phyloP scores from a whole-genome alignment of 768 basidiomycete species.

The Polyporus arcularius region DNA sequence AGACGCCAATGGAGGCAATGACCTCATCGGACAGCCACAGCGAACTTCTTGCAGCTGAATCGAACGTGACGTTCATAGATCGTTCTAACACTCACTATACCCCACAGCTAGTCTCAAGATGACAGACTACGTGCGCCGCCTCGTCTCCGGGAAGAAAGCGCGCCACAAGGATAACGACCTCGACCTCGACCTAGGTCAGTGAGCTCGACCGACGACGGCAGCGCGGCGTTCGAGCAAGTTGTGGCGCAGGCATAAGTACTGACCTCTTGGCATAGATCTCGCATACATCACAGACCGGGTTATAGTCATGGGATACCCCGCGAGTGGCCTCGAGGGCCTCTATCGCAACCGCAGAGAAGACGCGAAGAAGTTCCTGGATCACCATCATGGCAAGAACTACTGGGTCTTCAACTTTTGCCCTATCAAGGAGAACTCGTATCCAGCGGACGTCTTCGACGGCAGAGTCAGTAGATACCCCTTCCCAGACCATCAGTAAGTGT shows the following conservation, averaged over 20 bases:
- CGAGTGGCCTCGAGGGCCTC: constrained; percentile 71
- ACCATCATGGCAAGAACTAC: constrained; percentile 73
- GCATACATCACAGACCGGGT: constrained; percentile 74
- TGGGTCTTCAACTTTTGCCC: constrained; percentile 94
- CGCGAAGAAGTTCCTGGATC: constrained; percentile 71
- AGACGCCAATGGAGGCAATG: neutral
- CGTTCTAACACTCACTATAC: neutral
- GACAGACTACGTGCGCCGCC: constrained; percentile 65
- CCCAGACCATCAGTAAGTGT: constrained; percentile 83
- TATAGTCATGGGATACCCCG: constrained; percentile 86
- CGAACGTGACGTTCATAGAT: too few species aligned
- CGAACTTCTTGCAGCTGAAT: too few species aligned
- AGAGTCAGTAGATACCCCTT: constrained; percentile 85
- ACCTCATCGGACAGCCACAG: constrained; percentile 1
- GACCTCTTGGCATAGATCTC: constrained; percentile 40
- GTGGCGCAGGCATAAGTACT: neutral
- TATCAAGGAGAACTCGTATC: constrained; percentile 77
- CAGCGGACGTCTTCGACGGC: constrained; percentile 63
- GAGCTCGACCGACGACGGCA: too few species aligned
- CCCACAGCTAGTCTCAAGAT: constrained; percentile 34
- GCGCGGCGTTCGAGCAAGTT: neutral
- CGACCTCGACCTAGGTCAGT: constrained; percentile 68
- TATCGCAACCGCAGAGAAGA: constrained; percentile 82
- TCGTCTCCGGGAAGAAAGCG: constrained; percentile 83
- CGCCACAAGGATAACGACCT: constrained; percentile 70